These are phyloP conservation scores for Trichophyton simii DNA, from an alignment of 2,329 filamentous ascomycete species.

Conservation along the genomic window DNA sequence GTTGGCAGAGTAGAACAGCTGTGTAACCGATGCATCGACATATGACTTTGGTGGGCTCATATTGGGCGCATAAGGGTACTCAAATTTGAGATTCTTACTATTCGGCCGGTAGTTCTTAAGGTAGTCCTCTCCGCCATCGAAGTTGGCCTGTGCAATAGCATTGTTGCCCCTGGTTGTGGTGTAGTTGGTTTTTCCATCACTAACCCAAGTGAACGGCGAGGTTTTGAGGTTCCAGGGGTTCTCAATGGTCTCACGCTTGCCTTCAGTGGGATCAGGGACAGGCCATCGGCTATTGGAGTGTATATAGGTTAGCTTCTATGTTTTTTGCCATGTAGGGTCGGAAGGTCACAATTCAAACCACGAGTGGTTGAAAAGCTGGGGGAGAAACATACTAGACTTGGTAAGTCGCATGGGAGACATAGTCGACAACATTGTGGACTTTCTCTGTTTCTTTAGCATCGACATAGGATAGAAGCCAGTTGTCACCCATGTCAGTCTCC, in stretches of 20 bases:
- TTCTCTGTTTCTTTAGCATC: conserved; percentile 10
- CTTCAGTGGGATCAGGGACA: conserved; percentile 10
- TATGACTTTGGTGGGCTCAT: conserved; percentile 8
- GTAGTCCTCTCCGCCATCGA: conserved; percentile 7
- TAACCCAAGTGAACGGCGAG: conserved; percentile 10
- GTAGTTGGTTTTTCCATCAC: conserved; percentile 7
- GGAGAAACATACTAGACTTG: conserved; percentile 9
- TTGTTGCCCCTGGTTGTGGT: conserved; percentile 12
- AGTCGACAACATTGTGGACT: conserved; percentile 10
- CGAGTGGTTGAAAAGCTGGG: background rate
- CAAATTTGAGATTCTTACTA: conserved; percentile 6
- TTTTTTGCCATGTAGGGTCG: background rate
- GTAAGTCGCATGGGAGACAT: conserved; percentile 10
- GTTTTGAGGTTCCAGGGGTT: conserved; percentile 9
- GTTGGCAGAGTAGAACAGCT: conserved; percentile 12
- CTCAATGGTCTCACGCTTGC: conserved; percentile 2
- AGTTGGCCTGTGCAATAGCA: conserved; percentile 11
- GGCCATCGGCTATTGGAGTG: conserved; percentile 4
- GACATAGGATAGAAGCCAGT: conserved; percentile 12
- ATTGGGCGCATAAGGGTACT: conserved; percentile 9
- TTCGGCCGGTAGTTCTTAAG: conserved; percentile 11
- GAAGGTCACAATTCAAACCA: background rate
- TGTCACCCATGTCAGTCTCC: conserved; percentile 12
- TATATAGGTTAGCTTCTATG: background rate
- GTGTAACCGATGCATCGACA: conserved; percentile 10